Percentiles rank a stretch among this genome's conserved stretches.
Conservation (phyloP, 2,329 filamentous ascomycete genomes). For the Dendryphion nanum region DNA sequence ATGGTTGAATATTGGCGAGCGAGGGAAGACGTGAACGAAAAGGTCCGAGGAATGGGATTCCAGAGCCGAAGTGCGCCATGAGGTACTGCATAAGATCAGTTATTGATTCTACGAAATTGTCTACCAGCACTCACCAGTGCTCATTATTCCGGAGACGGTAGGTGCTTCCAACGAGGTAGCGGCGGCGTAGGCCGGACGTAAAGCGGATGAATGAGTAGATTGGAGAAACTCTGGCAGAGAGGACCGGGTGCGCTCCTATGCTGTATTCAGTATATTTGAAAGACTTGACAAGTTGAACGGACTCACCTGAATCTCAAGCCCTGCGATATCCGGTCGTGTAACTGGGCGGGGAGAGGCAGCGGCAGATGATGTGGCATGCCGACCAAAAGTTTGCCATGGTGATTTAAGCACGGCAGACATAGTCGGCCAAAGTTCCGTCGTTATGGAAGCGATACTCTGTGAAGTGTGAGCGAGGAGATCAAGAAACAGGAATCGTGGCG, state of each 20-base stretch:
- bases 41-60: conserved; percentile 32
- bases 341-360: conserved; percentile 21
- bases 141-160: conserved; percentile 14
- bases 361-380: conserved; percentile 18
- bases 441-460: conserved; percentile 46
- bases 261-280: background rate
- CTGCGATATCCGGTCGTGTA: no score
- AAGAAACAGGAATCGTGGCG: conserved; percentile 24
- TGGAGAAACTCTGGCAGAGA: conserved; percentile 21
- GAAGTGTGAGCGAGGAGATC: conserved; percentile 14
- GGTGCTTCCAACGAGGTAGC: conserved; percentile 11
- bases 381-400: conserved; percentile 31
- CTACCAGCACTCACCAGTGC: conserved; percentile 18
- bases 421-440: conserved; percentile 40
- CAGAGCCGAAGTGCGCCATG: conserved; percentile 30
- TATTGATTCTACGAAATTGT: background rate
- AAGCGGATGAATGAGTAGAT: conserved; percentile 18
- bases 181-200: conserved; percentile 13
- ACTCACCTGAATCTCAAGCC: no score
- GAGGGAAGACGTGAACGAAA: conserved; percentile 22
- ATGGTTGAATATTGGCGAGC: conserved; percentile 41
- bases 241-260: background rate
- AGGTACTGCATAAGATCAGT: conserved; percentile 31
- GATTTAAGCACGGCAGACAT: conserved; percentile 38
- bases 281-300: no score